These are phyloP conservation scores for Hebeloma cylindrosporum DNA, from an alignment of 768 basidiomycete genomes.

Conservation along the genomic window DNA sequence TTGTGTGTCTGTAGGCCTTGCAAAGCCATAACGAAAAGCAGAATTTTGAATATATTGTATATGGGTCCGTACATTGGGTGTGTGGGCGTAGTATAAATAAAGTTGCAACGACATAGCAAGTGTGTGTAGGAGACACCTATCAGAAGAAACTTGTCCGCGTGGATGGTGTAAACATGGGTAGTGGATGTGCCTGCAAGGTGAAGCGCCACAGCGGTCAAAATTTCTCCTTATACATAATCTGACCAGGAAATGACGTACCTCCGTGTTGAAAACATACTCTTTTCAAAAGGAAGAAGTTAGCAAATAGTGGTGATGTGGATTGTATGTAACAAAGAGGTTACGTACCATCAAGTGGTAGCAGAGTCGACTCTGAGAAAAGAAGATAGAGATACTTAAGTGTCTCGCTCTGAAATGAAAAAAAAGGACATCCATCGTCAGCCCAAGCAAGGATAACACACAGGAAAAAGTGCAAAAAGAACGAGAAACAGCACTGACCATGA, in stretches of 20 bases:
- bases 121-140: no score
- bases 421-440: neutral
- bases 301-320: neutral
- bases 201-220: neutral
- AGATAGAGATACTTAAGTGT: constrained; percentile 92
- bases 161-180: constrained; percentile 37
- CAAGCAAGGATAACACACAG: neutral
- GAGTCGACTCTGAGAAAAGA: constrained; percentile 74
- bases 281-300: neutral
- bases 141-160: constrained; percentile 7
- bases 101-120: neutral
- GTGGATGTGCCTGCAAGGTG: constrained; percentile 35
- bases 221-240: neutral
- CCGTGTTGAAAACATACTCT: constrained; percentile 93
- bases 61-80: neutral
- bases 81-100: constrained; percentile 1
- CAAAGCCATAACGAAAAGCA: no score
- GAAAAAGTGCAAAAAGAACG: neutral
- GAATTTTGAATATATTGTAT: no score
- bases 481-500: constrained; percentile 57
- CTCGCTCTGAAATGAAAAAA: constrained; percentile 59
- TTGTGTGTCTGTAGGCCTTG: no score
- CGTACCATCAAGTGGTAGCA: constrained; percentile 76
- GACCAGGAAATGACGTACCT: constrained; percentile 31
- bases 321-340: constrained; percentile 18